Conservation (phyloP, 352 stramenopile genomes). For the Phytophthora sansomeana region DNA sequence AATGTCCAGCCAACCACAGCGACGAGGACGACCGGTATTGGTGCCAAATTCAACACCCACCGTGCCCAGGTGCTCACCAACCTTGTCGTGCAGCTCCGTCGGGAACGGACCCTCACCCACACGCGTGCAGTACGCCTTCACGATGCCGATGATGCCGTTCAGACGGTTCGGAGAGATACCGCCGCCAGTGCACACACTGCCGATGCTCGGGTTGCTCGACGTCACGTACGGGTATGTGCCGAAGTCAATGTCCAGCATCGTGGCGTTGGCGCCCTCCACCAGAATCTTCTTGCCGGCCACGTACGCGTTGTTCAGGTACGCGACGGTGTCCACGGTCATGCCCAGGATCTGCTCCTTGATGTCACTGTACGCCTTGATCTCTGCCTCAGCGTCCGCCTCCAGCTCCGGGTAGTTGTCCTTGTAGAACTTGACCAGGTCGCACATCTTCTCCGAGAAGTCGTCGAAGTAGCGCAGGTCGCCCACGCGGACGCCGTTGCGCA, state of each 20-base stretch:
- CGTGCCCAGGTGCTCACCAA: conserved; percentile 91
- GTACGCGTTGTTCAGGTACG: conserved; percentile 97
- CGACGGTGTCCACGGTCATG: conserved; percentile 97
- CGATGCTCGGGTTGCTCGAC: conserved; percentile 98
- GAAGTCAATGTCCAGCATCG: conserved; percentile 99
- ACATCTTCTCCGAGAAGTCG: conserved; percentile 91
- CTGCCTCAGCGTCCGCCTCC: conserved; percentile 79
- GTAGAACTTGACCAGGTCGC: conserved; percentile 92
- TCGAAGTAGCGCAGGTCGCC: conserved; percentile 95
- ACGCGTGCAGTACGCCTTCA: conserved; percentile 99
- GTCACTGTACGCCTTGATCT: conserved; percentile 85
- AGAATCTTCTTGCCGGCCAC: conserved; percentile 97
- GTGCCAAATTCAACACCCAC: conserved; percentile 98
- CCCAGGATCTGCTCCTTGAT: conserved; percentile 87
- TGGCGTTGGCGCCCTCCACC: conserved; percentile 99
- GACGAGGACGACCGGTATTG: conserved; percentile 97
- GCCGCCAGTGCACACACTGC: conserved; percentile 96
- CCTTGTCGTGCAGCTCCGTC: conserved; percentile 95
- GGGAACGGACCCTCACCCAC: conserved; percentile 99
- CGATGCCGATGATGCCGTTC: conserved; percentile 97
- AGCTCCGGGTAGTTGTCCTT: conserved; percentile 90
- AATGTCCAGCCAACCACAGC: conserved; percentile 99
- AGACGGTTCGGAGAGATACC: conserved; percentile 94
- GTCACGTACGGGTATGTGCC: conserved; percentile 99
- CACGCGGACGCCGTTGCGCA: conserved; percentile 97